phyloP scores from a whole-genome alignment of 371 early-diverging fungal genomes.

The Apophysomyces variabilis region DNA sequence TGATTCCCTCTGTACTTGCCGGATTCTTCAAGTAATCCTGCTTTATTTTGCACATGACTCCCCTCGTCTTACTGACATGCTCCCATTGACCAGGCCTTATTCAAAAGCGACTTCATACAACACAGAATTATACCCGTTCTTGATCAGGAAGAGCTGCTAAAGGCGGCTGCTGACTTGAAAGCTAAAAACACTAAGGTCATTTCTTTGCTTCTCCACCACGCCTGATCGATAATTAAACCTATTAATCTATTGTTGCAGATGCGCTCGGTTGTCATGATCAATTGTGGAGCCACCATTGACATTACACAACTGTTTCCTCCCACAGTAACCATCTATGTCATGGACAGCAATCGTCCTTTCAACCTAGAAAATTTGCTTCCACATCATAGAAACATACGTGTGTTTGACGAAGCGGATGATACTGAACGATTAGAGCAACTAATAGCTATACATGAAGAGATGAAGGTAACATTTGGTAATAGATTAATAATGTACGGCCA shows the following conservation, averaged over 20 bases:
- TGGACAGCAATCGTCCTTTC: constrained; percentile 90
- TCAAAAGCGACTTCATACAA: constrained; percentile 75
- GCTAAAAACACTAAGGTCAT: constrained; percentile 35
- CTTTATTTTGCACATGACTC: not conserved
- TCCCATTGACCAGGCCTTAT: constrained; percentile 48
- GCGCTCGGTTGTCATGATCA: constrained; percentile 79
- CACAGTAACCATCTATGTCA: constrained; percentile 69
- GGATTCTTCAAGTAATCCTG: constrained; percentile 72
- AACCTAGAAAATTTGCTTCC: constrained; percentile 78
- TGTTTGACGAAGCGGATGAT: constrained; percentile 82
- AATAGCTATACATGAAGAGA: constrained; percentile 68
- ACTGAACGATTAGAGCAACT: constrained; percentile 62
- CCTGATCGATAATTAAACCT: not conserved
- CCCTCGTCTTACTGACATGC: not conserved
- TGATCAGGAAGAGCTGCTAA: constrained; percentile 68
- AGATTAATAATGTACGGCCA: not conserved
- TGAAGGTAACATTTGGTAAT: constrained; percentile 53
- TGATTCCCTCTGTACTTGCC: constrained; percentile 87
- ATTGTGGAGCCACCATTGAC: constrained; percentile 86
- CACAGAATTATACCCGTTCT: constrained; percentile 83
- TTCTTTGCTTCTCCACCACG: not conserved
- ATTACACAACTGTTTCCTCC: constrained; percentile 66
- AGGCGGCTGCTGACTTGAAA: constrained; percentile 57
- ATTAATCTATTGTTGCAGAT: constrained; percentile 45
- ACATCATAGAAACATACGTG: constrained; percentile 63